Conservation (phyloP, 768 basidiomycete species). For the Xanthoconium stramineum region DNA sequence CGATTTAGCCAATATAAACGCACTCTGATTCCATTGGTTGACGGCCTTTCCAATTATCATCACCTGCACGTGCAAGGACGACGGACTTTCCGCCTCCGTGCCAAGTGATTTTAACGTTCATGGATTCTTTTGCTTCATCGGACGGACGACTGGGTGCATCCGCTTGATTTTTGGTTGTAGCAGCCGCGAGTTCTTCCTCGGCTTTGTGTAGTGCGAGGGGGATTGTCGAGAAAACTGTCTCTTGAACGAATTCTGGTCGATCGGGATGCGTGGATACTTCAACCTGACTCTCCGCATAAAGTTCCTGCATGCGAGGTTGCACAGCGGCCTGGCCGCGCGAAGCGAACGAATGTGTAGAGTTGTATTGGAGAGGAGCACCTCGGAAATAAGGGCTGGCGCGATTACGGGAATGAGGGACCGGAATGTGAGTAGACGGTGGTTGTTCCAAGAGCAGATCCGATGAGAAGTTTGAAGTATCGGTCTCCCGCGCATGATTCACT, state of each 20-base stretch:
- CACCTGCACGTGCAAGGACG: constrained; percentile 66
- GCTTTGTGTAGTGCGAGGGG: constrained; percentile 49
- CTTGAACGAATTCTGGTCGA: constrained; percentile 44
- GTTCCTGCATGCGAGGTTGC: constrained; percentile 44
- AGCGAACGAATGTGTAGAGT: constrained; percentile 43
- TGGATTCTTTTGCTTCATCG: constrained; percentile 30
- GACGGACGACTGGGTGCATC: constrained; percentile 17
- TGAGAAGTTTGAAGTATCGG: constrained; percentile 33
- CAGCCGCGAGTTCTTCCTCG: constrained; percentile 25
- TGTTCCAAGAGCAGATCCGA: constrained; percentile 40
- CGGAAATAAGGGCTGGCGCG: constrained; percentile 35
- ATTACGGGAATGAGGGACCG: constrained; percentile 32
- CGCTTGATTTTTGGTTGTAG: constrained; percentile 4
- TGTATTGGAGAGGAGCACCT: constrained; percentile 36
- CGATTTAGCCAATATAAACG: constrained; percentile 26
- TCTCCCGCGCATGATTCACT: constrained; percentile 21
- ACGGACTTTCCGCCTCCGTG: constrained; percentile 61
- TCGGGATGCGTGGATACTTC: constrained; percentile 29
- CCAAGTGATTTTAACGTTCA: constrained; percentile 60
- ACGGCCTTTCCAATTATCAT: constrained; percentile 73
- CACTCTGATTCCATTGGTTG: constrained; percentile 63
- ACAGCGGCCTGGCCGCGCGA: constrained; percentile 32
- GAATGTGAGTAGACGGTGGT: constrained; percentile 44
- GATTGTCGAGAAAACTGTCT: constrained; percentile 62
- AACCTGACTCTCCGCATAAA: constrained; percentile 38